These are phyloP conservation scores for Grammothele lineata DNA, from an alignment of 768 basidiomycete genomes.

Conservation along the genomic window DNA sequence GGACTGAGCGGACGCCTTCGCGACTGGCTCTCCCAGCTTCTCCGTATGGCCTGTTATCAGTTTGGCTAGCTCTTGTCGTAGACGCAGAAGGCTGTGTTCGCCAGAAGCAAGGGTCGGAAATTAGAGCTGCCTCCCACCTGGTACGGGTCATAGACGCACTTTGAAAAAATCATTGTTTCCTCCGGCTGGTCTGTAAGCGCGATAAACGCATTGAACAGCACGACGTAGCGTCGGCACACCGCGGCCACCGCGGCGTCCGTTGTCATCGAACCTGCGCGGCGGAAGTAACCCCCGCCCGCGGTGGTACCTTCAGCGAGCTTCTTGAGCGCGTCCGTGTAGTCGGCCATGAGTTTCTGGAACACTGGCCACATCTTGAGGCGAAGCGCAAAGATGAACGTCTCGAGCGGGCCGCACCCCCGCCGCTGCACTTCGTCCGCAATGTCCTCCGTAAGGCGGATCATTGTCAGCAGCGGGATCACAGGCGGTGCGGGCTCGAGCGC, in stretches of 20 bases:
- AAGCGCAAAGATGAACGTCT: constrained; percentile 74
- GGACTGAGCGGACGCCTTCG: constrained; percentile 65
- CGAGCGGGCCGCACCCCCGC: constrained; percentile 75
- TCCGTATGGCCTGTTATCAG: constrained; percentile 71
- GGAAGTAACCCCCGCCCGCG: constrained; percentile 57
- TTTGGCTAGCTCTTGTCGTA: constrained; percentile 79
- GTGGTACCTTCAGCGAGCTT: constrained; percentile 71
- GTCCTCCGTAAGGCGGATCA: constrained; percentile 88
- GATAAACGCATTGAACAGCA: constrained; percentile 79
- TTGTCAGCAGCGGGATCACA: constrained; percentile 74
- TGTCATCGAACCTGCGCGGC: constrained; percentile 48
- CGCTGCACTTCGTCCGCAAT: constrained; percentile 71
- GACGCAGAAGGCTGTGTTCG: constrained; percentile 64
- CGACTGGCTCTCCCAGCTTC: constrained; percentile 55
- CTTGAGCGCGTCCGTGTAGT: constrained; percentile 78
- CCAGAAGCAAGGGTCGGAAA: background rate
- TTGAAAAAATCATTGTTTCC: constrained; percentile 95
- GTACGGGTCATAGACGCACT: constrained; percentile 45
- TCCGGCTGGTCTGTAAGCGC: constrained; percentile 78
- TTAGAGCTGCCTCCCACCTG: background rate
- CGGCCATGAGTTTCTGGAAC: constrained; percentile 86
- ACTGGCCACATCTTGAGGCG: constrained; percentile 90
- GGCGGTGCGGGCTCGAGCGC: constrained; percentile 73
- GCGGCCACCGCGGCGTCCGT: constrained; percentile 65
- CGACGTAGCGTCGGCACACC: constrained; percentile 77